Percentiles rank a stretch among this genome's conserved stretches.
These are phyloP conservation scores for Suhomyces choctaworum DNA, from an alignment of 1,139 yeast species.

Conservation along the genomic window DNA sequence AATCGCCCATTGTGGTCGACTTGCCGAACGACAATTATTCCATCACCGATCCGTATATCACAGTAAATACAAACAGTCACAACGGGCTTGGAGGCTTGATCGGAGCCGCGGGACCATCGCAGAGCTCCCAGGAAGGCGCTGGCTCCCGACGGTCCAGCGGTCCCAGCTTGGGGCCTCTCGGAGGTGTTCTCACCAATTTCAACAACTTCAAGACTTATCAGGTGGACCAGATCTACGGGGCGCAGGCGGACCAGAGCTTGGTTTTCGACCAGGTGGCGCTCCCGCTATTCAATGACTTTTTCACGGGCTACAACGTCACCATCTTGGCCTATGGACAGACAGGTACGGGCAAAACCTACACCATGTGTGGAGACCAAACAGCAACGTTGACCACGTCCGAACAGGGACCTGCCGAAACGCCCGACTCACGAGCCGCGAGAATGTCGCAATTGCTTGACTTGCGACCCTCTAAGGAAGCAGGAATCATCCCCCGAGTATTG, in stretches of 20 bases:
- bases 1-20: slow-evolving; percentile 72
- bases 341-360: slow-evolving; percentile 85
- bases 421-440: too few species aligned
- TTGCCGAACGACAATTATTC: slow-evolving; percentile 52
- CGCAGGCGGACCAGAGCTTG: slow-evolving; percentile 62
- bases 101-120: neutral
- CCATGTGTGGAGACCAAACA: slow-evolving; percentile 68
- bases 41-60: slow-evolving; percentile 35
- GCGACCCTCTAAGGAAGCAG: slow-evolving; percentile 37
- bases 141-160: slow-evolving; percentile 8
- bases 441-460: neutral
- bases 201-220: slow-evolving; percentile 50
- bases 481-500: slow-evolving; percentile 68
- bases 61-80: slow-evolving; percentile 40
- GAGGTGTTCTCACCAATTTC: slow-evolving; percentile 6
- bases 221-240: slow-evolving; percentile 76
- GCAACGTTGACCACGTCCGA: neutral
- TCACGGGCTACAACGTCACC: slow-evolving; percentile 75
- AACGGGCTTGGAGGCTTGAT: slow-evolving; percentile 4
- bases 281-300: slow-evolving; percentile 63
- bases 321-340: slow-evolving; percentile 89
- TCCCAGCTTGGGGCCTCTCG: neutral
- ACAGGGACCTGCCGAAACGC: neutral
- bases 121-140: neutral
- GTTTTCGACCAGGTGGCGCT: slow-evolving; percentile 63